Base-by-base conservation (phyloP, 106 monocot species). In the Posidonia australis region DNA sequence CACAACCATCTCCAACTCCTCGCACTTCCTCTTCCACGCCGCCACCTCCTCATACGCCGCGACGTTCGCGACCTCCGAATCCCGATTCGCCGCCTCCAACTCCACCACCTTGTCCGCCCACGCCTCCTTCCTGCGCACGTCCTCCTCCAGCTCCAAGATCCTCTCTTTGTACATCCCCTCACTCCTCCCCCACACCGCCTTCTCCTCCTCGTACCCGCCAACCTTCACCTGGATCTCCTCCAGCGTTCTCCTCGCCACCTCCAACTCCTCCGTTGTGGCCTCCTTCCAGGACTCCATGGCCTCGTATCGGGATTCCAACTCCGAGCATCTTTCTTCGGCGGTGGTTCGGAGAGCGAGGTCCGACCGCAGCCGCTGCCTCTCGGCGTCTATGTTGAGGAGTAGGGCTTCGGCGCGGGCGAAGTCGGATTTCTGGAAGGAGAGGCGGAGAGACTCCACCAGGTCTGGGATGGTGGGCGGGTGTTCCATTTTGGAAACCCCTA, bases 21-120 rank as follows among this genome's bases (percentile, higher is more conserved):
- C 36, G 36, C 36, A 36, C 7, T 19, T 55, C 20, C 3, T 23
- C 54, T 19, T 55, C 24, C 54, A 21, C 54, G 18, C 54, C 24
- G 5, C 23, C 54, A 11, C 24, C 54, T 55, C 54, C 44, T 10
- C 70, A 36, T 49, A 19, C 60, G 4, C 18, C 44, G 41, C 41
- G 26, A 9, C 21, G 46, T n/a, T 18, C 26, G 5, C 23, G 3
- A 2, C 23, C 36, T 31, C 62, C 63, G 60, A 42, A 1, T 48
- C 41, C 20, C 13, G 10, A 43, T 72, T 72, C 60, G 64, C 65
- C 25, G 63, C 22, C 63, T 67, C 59, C 58, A 76, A 17, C 17
- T 58, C 7, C 49, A 17, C 59, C 26, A 71, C 58, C 68, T 63
- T 46, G 19, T 19, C 24, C 12, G 4, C 54, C 11, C 36, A 36